A percentile compares a stretch with the other conserved stretches of the same genome.
Conservation (phyloP, 768 basidiomycete genomes). For the Tricholoma sp. region DNA sequence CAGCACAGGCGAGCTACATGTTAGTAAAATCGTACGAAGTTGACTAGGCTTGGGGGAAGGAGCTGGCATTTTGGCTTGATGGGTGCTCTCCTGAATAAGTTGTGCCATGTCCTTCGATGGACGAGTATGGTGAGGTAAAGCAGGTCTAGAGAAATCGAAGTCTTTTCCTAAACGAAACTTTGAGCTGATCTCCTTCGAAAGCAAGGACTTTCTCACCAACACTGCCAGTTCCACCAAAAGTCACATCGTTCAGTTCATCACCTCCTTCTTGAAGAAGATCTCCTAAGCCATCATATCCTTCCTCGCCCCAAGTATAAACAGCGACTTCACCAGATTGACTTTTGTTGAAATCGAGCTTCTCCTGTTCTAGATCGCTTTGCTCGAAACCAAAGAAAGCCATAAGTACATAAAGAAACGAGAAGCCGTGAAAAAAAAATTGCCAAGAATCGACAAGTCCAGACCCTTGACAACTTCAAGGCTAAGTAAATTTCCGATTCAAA, state of each 20-base stretch:
- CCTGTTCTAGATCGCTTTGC: slow-evolving; percentile 55
- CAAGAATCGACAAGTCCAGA: too few species aligned
- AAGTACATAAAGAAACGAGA: slow-evolving; percentile 27
- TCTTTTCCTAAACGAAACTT: slow-evolving; percentile 61
- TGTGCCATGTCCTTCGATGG: slow-evolving; percentile 15
- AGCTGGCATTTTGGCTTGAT: slow-evolving; percentile 12
- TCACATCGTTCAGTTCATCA: slow-evolving; percentile 96
- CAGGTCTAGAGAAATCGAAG: slow-evolving; percentile 74
- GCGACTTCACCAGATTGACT: slow-evolving; percentile 75
- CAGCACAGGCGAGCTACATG: slow-evolving; percentile 6
- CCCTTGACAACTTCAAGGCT: too few species aligned
- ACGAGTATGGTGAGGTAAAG: slow-evolving; percentile 27
- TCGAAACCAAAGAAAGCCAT: slow-evolving; percentile 88
- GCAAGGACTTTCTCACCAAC: slow-evolving; percentile 57
- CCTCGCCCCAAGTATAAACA: slow-evolving; percentile 91
- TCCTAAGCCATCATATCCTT: slow-evolving; percentile 85
- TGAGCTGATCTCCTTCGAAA: slow-evolving; percentile 5
- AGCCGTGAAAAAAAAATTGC: slow-evolving; percentile 9
- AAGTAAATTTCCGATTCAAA: not conserved
- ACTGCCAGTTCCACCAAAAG: slow-evolving; percentile 70
- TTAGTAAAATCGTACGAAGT: slow-evolving; percentile 18
- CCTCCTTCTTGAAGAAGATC: slow-evolving; percentile 83
- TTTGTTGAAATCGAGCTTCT: slow-evolving; percentile 52
- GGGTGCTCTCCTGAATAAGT: slow-evolving; percentile 18
- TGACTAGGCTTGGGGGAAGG: slow-evolving; percentile 17